Base-by-base conservation (phyloP, 352 stramenopile genomes). In the Aphanomyces cochlioides region DNA sequence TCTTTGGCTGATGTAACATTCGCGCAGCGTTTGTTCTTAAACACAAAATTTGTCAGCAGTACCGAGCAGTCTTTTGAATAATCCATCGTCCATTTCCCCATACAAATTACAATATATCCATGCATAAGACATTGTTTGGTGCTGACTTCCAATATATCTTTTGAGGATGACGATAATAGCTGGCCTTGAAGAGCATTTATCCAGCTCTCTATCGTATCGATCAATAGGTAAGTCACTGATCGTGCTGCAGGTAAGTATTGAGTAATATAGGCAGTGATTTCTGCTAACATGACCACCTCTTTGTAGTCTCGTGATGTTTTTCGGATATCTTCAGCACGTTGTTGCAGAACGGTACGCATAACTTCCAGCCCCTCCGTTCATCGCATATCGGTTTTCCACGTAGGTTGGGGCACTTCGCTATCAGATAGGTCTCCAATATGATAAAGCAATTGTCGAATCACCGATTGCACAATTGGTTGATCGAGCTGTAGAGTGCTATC, bases 281-380 rank as follows among this genome's bases (percentile, higher is more conserved):
- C 37, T 3, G 50, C 50, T 34, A 8, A n/a, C 7, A 34, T 34
- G 1, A 58, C n/a, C 28, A 58, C 28, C n/a, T n/a, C 50, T 58
- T 58, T 58, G 50, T 58, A 58, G 50, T 58, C 50, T 58, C 50
- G 50, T 38, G 37, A 3, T 10, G 50, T 21, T n/a, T 58, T 34
- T 10, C 50, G 50, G n/a, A 58, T 10, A 34, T 38, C n/a, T 12
- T 34, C 1, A 8, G 37, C 7, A 4, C 37, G 50, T 38, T 21
- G 8, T 10, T 8, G 7, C n/a, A 58, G 50, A 8, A n/a, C 50
- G 1, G 50, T 34, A 58, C 3, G 37, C 50, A n/a, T 38, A 12
- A 38, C 37, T 8, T 58, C 3, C 50, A 58, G n/a, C 50, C 50
- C 28, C n/a, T 34, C 50, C 50, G n/a, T 53, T 15, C n/a, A 1